Evolutionary conservation across 2,329 filamentous ascomycete species (phyloP), one percentile per base, ranked within the genome.

Genomic region (Diplocarpon mali): DNA sequence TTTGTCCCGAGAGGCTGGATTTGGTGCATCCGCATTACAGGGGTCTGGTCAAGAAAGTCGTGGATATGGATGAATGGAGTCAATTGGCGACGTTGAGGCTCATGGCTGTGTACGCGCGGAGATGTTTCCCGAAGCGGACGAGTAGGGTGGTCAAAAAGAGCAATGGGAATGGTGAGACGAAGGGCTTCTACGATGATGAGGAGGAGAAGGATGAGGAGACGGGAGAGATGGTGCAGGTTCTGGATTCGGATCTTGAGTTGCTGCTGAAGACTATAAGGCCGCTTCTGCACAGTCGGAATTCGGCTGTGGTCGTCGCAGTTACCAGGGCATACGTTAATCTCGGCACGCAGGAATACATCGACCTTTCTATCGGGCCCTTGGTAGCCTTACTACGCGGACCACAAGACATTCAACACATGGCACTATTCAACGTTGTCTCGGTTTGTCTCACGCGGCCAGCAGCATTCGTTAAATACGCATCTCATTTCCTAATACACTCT

Each of bases 31-130:
- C 83, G 53, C 84, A 95, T 61, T 98, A 96, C 65, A 78, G 86
- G 40, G 72, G 76, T 30, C 68, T 98, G 51, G 80, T 94, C 51
- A 85, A 80, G 63, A 95, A 95, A 69, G 68, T 96, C 42, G 87
- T 95, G 17, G 92, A 98, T 61, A 98, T 98, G 92, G 92, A 98
- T 60, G 92, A 98, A 66, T 98, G 92, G 92, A 85, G 88, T 35
- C 92, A 98, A 65, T 65, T 96, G 43, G 83, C 87, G 2, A 85
- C 85, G 2, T 61, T 98, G 55, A 76, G 80, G 32, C 69, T 98
- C 52, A 81, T 96, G 77, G 82, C 84, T 1, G 69, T 80, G 16
- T 98, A 98, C 63, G 80, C 85, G 2, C 78, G 92, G 44, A 84
- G 77, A 60, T 95, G 87, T 63, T 98, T 98, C 56, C 89, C 92